Percentiles rank a stretch among this genome's conserved stretches.
phyloP scores from a whole-genome alignment of 345 rosid species.

The Erodium maritimum region DNA sequence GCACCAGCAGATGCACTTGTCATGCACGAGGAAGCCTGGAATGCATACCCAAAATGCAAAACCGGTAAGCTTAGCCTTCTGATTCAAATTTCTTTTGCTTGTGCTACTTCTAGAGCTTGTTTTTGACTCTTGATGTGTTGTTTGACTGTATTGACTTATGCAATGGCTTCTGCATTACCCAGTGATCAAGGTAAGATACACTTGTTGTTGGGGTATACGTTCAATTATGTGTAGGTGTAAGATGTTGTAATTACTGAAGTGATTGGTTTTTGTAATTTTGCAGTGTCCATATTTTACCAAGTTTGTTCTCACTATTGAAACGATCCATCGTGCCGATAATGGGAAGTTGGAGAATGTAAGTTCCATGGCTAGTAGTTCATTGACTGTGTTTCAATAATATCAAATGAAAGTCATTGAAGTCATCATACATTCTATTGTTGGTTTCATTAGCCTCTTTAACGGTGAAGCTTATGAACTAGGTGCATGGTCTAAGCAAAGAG shows the following conservation, averaged over 20 bases:
- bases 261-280: slow-evolving; percentile 15
- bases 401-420: not conserved
- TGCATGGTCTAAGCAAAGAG: slow-evolving; percentile 40
- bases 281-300: slow-evolving; percentile 68
- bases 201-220: not conserved
- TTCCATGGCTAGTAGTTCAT: slow-evolving; percentile 4
- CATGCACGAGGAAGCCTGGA: slow-evolving; percentile 68
- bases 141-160: slow-evolving; percentile 7
- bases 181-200: slow-evolving; percentile 51
- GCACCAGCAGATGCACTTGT: slow-evolving; percentile 59
- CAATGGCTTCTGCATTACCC: not conserved
- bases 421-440: not conserved
- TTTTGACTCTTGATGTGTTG: slow-evolving; percentile 12
- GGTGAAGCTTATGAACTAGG: slow-evolving; percentile 23
- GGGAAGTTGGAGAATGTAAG: slow-evolving; percentile 57
- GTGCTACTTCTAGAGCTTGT: slow-evolving; percentile 5
- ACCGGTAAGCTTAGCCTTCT: slow-evolving; percentile 30
- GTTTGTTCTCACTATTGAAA: slow-evolving; percentile 51
- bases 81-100: not conserved
- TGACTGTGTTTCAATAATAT: not conserved
- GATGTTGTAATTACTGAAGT: not conserved
- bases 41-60: slow-evolving; percentile 67
- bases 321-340: slow-evolving; percentile 46
- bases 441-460: slow-evolving; percentile 6
- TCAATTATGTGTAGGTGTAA: not conserved